A percentile compares a stretch with the other conserved stretches of the same genome.
phyloP scores from a whole-genome alignment of 148 eudicot genomes.

The Cornus kousa region DNA sequence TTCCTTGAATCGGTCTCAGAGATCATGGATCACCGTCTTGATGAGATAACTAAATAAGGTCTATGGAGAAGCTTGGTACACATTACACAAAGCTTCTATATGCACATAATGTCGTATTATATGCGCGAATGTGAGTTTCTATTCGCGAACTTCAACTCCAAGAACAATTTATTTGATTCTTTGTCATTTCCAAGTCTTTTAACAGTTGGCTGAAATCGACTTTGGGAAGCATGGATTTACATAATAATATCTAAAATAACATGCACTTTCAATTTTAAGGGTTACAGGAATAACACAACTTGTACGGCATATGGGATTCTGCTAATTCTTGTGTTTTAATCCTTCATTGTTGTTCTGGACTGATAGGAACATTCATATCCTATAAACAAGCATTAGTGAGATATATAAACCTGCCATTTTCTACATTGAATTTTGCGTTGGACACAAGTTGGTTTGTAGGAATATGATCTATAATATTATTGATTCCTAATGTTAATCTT shows the following conservation, averaged over 20 bases:
- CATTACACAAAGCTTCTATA: background rate
- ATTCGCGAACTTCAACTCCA: background rate
- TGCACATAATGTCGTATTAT: conserved; percentile 1
- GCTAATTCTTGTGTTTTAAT: too few relatives aligned
- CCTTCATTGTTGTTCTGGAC: background rate
- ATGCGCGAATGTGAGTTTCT: background rate
- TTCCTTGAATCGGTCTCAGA: conserved; percentile 59
- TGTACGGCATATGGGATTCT: too few relatives aligned
- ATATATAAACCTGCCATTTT: too few relatives aligned
- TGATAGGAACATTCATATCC: too few relatives aligned
- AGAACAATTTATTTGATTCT: background rate
- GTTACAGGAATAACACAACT: too few relatives aligned
- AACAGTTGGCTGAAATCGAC: background rate
- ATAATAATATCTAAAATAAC: background rate
- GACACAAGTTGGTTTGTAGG: too few relatives aligned
- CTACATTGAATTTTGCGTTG: too few relatives aligned
- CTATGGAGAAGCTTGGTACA: background rate
- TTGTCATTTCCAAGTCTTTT: background rate
- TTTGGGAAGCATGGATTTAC: background rate
- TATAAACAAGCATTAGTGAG: too few relatives aligned
- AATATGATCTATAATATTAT: too few relatives aligned
- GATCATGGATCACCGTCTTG: conserved; percentile 65
- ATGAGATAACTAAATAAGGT: conserved; percentile 28
- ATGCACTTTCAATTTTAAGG: background rate
- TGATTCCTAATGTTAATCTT: too few relatives aligned